Evolutionary conservation across 164 flowering plant species (phyloP), one percentile per base, ranked within the genome.

Genomic region (Dillenia turbinata): DNA sequence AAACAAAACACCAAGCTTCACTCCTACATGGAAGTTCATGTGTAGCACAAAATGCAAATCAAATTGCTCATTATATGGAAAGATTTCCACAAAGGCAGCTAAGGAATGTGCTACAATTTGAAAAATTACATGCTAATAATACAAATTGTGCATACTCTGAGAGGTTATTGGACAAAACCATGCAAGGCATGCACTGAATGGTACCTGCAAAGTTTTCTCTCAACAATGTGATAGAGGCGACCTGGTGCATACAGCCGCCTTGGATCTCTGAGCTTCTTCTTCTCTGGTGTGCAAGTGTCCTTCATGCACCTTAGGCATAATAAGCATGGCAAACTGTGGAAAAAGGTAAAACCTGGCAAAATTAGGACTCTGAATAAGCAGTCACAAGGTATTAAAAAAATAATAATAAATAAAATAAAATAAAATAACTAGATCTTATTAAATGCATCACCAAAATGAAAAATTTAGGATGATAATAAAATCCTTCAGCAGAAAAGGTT

Each of bases 221-320:
- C 96, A 53, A 95, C 94, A 71, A 95, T 89, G 75, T 95, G 99
- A 73, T 91, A 95, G 52, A 92, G 80, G 55, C 99, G 96, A 57
- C 99, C 99, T 33, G 99, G 96, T 54, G 97, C 99, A 80, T 91
- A 95, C 13, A 95, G 74, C 58, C 99, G 78, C 81, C 99, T 84
- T 62, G 99, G 96, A 77, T 95, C 99, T 73, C 67, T 87, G 51
- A 95, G 76, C 89, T 80, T 83, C 71, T 77, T 83, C 73, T 86
- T 83, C 65, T 95, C 96, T 10, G 89, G 70, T 60, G 85, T 78
- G 77, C 93, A 95, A 43, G 97, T 92, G 67, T 95, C 99, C 71
- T 79, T 81, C 85, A 95, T 74, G 82, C 99, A 95, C 72, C 85
- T 78, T 52, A 83, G 54, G 79, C 99, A 88, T 72, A 95, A 62